Evolutionary conservation across 352 stramenopile genomes (phyloP), one percentile per base, ranked within the genome.

Genomic region (Pythium plurisporium): DNA sequence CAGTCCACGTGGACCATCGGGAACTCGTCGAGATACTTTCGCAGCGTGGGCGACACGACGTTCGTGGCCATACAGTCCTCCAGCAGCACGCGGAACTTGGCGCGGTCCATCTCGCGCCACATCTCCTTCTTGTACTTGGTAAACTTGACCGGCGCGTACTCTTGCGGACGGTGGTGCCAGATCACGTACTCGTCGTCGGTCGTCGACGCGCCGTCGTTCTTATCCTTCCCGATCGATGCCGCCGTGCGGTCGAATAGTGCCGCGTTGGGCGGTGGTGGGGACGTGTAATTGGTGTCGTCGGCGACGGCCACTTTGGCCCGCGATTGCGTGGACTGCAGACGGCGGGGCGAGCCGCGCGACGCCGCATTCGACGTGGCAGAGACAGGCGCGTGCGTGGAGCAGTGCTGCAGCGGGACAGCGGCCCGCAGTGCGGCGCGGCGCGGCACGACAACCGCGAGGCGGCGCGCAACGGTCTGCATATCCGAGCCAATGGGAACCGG

Each of bases 1-100:
- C 82, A 92, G 12, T 69, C 58, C 45, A 59, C 82, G 52, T 87
- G 67, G 30, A 79, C 37, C 56, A 89, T 84, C 40, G 74, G 78
- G 47, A 74, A 87, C 49, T 89, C 74, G 53, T 82, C 72, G 65
- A 89, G 79, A 62, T 82, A 88, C 67, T 73, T 70, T 51, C 79
- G 79, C 49, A 91, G 56, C 46, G 80, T 62, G 15, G 75, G 70
- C 4, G 75, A 82, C 9, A 89, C 79, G 26, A 67, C 76, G 37
- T 52, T 67, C 15, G 69, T 76, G 53, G 56, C 62, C 70, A 87
- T 82, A 61, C 76, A 82, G 41, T 88, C 73, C 9, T 73, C 70
- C 37, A 91, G 69, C 37, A 88, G 64, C 64, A 54, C 60, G 40
- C 68, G 71, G 62, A 91, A 88, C 26, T 74, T 84, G 60, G 58